Evolutionary conservation across 2,329 filamentous ascomycete species (phyloP).

Genomic region (Diplodia scrobiculata): DNA sequence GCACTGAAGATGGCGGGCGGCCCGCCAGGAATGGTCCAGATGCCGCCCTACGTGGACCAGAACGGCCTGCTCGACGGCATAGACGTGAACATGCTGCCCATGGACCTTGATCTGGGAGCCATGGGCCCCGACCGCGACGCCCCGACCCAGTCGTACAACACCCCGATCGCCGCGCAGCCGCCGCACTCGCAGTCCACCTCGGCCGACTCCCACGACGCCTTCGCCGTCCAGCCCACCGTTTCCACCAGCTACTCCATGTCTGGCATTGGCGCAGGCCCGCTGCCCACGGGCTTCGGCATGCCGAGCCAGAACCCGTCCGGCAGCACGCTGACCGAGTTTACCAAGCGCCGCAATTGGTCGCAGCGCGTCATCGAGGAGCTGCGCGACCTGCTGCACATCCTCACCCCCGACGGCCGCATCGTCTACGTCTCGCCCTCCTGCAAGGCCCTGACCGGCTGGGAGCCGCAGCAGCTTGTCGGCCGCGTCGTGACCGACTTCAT

Average conservation of each 20-base stretch:
- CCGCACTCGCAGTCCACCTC: conserved; percentile 36
- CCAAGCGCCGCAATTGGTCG: conserved; percentile 75
- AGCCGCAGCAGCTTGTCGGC: conserved; percentile 69
- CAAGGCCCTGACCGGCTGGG: conserved; percentile 73
- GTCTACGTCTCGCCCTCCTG: conserved; percentile 83
- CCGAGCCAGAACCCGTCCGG: conserved; percentile 48
- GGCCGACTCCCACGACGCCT: conserved; percentile 36
- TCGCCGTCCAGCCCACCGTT: conserved; percentile 33
- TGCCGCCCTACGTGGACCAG: conserved; percentile 37
- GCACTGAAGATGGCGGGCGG: conserved; percentile 25
- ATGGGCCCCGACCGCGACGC: conserved; percentile 36
- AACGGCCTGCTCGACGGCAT: conserved; percentile 47
- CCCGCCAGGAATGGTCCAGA: conserved; percentile 36
- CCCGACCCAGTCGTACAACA: conserved; percentile 36
- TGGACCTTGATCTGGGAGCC: conserved; percentile 51
- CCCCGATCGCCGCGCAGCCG: conserved; percentile 37
- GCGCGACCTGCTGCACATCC: conserved; percentile 82
- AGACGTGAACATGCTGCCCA: conserved; percentile 51
- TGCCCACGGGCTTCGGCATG: conserved; percentile 57
- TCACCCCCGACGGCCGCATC: conserved; percentile 81
- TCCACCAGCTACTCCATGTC: conserved; percentile 37
- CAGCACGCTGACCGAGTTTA: conserved; percentile 66
- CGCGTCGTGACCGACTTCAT: conserved; percentile 78
- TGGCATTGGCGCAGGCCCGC: conserved; percentile 57
- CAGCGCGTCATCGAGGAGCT: conserved; percentile 87